These are phyloP conservation scores for Colletotrichum sp. DNA, from an alignment of 2,329 filamentous ascomycete species.

Conservation along the genomic window DNA sequence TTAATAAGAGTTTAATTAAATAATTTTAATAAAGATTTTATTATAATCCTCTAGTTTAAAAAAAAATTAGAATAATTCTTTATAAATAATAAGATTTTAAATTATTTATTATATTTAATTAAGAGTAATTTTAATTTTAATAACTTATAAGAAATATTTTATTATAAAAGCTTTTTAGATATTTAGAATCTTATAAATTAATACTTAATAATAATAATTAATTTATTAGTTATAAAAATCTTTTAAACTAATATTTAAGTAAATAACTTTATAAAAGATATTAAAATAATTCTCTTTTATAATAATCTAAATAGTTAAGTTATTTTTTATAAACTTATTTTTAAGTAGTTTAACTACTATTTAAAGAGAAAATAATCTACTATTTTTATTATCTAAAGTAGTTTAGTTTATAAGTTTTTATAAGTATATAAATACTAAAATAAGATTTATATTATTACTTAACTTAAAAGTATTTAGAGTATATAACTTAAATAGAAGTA, in stretches of 20 bases:
- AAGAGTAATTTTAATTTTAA: not conserved
- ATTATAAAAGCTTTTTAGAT: not conserved
- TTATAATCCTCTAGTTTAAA: no score
- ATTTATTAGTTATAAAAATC: not conserved
- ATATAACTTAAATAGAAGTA: no score
- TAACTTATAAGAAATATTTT: not conserved
- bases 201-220: not conserved
- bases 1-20: no score
- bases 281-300: not conserved
- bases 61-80: no score
- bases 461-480: no score
- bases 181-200: not conserved
- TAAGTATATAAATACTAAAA: no score
- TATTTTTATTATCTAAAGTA: no score
- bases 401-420: no score
- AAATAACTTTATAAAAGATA: not conserved
- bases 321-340: not conserved
- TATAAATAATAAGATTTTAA: not conserved
- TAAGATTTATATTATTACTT: no score
- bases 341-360: not conserved
- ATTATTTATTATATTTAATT: not conserved
- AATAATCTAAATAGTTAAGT: not conserved
- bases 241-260: not conserved
- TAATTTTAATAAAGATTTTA: no score
- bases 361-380: no score